These are phyloP conservation scores for Lipomyces mesembrius DNA, from an alignment of 805 yeast species.

Conservation along the genomic window DNA sequence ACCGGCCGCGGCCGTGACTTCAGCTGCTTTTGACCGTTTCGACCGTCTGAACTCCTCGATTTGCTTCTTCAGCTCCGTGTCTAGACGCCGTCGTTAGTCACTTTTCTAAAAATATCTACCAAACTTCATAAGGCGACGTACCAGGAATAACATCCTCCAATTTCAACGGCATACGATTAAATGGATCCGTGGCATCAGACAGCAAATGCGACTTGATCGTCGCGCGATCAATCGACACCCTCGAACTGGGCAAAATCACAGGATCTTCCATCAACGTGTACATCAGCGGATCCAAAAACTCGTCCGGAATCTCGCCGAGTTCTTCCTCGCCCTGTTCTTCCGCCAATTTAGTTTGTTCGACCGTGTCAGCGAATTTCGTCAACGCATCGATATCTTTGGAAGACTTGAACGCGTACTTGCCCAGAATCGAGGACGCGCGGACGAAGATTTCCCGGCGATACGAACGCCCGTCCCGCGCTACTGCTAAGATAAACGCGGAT, in stretches of 20 bases:
- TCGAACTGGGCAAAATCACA: conserved; percentile 87
- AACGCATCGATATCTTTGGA: conserved; percentile 59
- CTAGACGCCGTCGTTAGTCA: neutral
- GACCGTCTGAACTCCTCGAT: conserved; percentile 60
- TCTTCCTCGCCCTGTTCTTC: conserved; percentile 59
- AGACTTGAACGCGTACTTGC: conserved; percentile 58
- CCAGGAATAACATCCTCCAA: conserved; percentile 87
- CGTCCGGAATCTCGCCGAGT: conserved; percentile 94
- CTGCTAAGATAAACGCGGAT: conserved; percentile 71
- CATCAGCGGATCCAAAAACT: conserved; percentile 96
- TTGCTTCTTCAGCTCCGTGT: conserved; percentile 59
- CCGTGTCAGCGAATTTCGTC: conserved; percentile 63
- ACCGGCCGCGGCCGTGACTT: conserved; percentile 1
- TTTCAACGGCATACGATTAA: conserved; percentile 88
- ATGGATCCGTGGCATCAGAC: conserved; percentile 96
- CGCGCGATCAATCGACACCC: conserved; percentile 81
- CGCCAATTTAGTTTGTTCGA: conserved; percentile 59
- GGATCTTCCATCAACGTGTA: conserved; percentile 95
- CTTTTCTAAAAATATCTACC: neutral
- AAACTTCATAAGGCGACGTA: conserved; percentile 37
- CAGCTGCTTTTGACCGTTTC: conserved; percentile 12
- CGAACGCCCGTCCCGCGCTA: conserved; percentile 91
- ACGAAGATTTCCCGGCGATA: conserved; percentile 68
- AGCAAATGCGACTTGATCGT: conserved; percentile 92
- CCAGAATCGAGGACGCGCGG: conserved; percentile 71